Evolutionary conservation across 768 basidiomycete species (phyloP), one percentile per base, ranked within the genome.

Genomic region (Hypholoma fasciculare): DNA sequence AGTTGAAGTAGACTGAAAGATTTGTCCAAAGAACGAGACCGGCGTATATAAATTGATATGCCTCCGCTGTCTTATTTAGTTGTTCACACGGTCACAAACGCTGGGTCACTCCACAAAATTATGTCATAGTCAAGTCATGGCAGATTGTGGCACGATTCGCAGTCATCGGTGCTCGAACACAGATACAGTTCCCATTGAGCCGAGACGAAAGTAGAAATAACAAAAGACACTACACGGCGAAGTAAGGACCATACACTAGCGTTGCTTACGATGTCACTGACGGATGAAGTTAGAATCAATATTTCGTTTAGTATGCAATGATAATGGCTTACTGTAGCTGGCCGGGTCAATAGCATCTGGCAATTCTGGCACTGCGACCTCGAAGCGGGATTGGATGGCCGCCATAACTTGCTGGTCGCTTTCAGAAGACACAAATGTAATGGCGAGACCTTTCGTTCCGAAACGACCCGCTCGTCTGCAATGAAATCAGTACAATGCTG

Each of bases 381-480:
- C 96, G 78, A 99, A 99, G 64, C 97, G 78, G 40, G 92, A 87
- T 74, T 99, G 97, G 65, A 99, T 98, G 26, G 89, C 84, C 40
- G 88, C 82, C 88, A 99, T 92, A 59, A 99, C 96, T 73, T 93
- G 91, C 71, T 92, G 87, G 69, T 99, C 97, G 60, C 81, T 85
- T 52, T 98, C 96, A 17, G 89, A 92, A 4, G 96, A 87, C 42
- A 98, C 92, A 69, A 96, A 99, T 1, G 96, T 98, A 72, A 98
- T 92, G 16, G 96, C 96, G 44, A 99, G 89, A 82, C 97, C 97
- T 76, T 98, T 98, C 36, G 97, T 99, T 63, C 97, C 97, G 75
- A 99, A 99, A 61, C 97, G 94, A 64, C 97, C 97, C 63, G 97
- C 97, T 79, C 97, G 96, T 63, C 94, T 92, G 63, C 17, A 39